Conservation (phyloP, 2,329 filamentous ascomycete genomes). For the Triangularia setosa region DNA sequence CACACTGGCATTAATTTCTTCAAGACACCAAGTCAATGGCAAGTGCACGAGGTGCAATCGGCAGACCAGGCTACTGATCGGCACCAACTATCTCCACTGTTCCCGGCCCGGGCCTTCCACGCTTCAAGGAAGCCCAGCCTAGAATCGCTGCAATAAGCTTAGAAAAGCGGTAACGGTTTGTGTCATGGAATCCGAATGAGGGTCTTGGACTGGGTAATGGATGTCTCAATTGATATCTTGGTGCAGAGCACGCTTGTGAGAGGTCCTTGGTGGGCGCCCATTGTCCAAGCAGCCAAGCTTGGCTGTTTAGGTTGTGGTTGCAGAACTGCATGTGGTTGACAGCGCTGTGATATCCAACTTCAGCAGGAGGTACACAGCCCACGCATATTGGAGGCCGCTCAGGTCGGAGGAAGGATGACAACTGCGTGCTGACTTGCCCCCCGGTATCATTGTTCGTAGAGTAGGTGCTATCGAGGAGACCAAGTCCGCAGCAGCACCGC, state of each 20-base stretch:
- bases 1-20: neutral
- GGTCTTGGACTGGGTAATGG: neutral
- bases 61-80: neutral
- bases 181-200: neutral
- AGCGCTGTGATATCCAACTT: slow-evolving; percentile 1
- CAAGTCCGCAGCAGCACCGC: neutral
- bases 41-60: neutral
- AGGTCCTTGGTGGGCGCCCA: neutral
- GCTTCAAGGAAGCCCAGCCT: neutral
- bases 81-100: neutral
- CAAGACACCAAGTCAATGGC: neutral
- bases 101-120: neutral
- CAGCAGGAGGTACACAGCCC: neutral
- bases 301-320: neutral
- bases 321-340: neutral
- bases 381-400: slow-evolving; percentile 4
- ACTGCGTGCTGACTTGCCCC: neutral
- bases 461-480: neutral
- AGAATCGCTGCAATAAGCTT: neutral
- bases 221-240: neutral
- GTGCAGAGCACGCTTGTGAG: neutral
- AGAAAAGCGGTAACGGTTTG: neutral
- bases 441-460: neutral
- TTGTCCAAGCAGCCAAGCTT: neutral
- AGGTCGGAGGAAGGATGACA: slow-evolving; percentile 1